Evolutionary conservation across 192 early-diverging fungal species (phyloP).

Genomic region (Podila epicladia): DNA sequence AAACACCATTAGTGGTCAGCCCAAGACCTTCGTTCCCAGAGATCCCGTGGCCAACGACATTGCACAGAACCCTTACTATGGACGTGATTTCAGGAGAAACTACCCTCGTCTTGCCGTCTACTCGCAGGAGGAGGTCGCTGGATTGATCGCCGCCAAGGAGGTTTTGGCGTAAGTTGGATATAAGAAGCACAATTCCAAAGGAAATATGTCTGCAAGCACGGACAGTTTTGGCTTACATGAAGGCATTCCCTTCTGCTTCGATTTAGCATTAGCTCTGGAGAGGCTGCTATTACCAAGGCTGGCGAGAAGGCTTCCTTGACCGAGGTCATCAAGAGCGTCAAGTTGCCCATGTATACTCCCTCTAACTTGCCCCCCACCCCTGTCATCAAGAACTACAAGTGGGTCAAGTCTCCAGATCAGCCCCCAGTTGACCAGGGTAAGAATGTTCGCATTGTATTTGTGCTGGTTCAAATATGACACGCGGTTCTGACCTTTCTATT

Average conservation of each 20-base stretch:
- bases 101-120: constrained; percentile 90
- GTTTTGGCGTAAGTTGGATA: constrained; percentile 21
- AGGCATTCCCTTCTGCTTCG: neutral
- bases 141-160: constrained; percentile 61
- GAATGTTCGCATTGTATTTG: neutral
- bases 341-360: constrained; percentile 61
- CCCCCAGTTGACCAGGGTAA: constrained; percentile 52
- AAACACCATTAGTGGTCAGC: constrained; percentile 45
- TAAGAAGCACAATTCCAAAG: neutral
- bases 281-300: constrained; percentile 40
- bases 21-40: constrained; percentile 61
- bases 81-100: constrained; percentile 90
- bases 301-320: constrained; percentile 53
- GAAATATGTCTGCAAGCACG: too few species aligned
- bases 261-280: constrained; percentile 37
- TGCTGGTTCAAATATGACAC: too few species aligned
- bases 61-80: constrained; percentile 89
- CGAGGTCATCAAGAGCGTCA: constrained; percentile 59
- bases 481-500: neutral
- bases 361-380: constrained; percentile 67
- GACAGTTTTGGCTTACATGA: neutral
- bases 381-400: constrained; percentile 58
- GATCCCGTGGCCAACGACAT: constrained; percentile 71
- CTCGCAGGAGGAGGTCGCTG: constrained; percentile 79
- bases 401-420: constrained; percentile 47